Conservation (phyloP, 148 eudicot genomes). For the Polygonum maritimum region DNA sequence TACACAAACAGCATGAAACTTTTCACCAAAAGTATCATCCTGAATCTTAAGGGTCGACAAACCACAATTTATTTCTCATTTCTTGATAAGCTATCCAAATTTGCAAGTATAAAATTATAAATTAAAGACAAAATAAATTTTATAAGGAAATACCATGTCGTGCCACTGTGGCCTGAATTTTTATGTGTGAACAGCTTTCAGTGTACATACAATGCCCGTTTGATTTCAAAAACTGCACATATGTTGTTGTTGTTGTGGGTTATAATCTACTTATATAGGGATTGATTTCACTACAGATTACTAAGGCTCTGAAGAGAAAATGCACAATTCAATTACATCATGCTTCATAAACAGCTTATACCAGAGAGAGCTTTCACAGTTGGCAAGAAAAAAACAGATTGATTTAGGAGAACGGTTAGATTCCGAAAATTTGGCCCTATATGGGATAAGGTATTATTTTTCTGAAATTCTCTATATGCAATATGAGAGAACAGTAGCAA, state of each 20-base stretch:
- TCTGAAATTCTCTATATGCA: neutral
- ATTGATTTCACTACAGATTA: neutral
- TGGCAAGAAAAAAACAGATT: neutral
- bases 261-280: neutral
- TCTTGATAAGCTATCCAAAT: neutral
- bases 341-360: neutral
- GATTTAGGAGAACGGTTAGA: neutral
- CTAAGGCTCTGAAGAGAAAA: neutral
- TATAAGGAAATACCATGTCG: neutral
- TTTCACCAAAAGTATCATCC: neutral
- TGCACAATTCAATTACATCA: neutral
- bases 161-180: neutral
- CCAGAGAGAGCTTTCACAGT: neutral
- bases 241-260: neutral
- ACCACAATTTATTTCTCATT: neutral
- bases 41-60: neutral
- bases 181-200: neutral
- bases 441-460: neutral
- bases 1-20: neutral
- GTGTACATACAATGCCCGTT: neutral
- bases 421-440: neutral
- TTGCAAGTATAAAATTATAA: neutral
- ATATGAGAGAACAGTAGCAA: neutral
- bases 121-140: neutral
- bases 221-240: neutral